Evolutionary conservation across 176 grass and related monocot species (phyloP), one percentile per base, ranked within the genome.

Genomic region (Saccharum officinarum): DNA sequence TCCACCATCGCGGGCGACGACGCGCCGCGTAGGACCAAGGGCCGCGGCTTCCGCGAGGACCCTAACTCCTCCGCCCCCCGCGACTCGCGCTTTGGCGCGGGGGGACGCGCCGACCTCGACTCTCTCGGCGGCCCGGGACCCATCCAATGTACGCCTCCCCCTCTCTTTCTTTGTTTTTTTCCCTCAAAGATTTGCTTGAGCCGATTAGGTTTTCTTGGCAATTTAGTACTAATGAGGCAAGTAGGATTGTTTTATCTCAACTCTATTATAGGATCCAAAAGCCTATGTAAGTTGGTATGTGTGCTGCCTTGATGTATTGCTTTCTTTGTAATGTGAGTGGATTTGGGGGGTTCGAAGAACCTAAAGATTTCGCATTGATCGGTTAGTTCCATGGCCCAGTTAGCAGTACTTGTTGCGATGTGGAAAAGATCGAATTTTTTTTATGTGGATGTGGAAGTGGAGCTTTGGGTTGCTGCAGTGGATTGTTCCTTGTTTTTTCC

Each of bases 41-140:
- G 96, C 12, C 89, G 96, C 18, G 96, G 96, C 15, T 95, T 98
- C 89, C 93, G 89, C 55, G 96, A 94, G 8, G 91, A 95, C 38
- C 52, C 77, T 3, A 78, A 73, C 72, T 54, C 75, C 30, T 81
- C 91, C 37, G 76, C 70, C 10, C 84, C 84, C 76, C 92, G 89
- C 61, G 86, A 82, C 67, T 80, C 81, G 38, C 89, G 85, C 54
- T 88, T 98, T 12, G 79, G 76, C 1, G 75, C 76, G 6, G 72
- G 47, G 12, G 81, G 89, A 7, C 88, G 88, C 87, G 69, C 64
- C 8, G 92, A 91, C 67, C 87, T 90, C 64, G 93, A 95, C 49
- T 85, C 91, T 10, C 83, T 89, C 39, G 89, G 89, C 25, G 93
- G 91, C 54, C 89, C 93, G 5, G 91, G 91, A 18, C 89, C 96